phyloP scores from a whole-genome alignment of 176 grass and related monocot species.

The Phragmites australis region DNA sequence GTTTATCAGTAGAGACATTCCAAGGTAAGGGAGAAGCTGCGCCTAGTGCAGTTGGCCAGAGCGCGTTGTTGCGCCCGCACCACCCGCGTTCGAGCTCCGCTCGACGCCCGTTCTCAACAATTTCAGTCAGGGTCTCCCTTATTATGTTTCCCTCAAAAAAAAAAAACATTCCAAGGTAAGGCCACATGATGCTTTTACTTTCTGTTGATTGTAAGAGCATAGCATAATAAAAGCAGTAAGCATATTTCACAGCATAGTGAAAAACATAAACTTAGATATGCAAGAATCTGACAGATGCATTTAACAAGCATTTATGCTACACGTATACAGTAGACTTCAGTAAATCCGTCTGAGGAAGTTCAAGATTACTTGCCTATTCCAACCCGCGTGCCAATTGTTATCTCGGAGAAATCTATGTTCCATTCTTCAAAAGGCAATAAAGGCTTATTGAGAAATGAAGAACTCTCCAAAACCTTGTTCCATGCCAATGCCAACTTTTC shows the following conservation, averaged over 20 bases:
- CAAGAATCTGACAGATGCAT: slow-evolving; percentile 11
- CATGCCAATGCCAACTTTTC: slow-evolving; percentile 73
- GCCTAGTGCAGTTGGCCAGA: too few relatives aligned
- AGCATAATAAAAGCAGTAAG: slow-evolving; percentile 21
- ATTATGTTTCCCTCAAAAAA: too few relatives aligned
- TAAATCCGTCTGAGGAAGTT: slow-evolving; percentile 27
- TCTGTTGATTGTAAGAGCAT: slow-evolving; percentile 2
- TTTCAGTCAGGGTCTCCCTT: too few relatives aligned
- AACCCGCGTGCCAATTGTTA: slow-evolving; percentile 96
- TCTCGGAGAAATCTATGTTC: slow-evolving; percentile 95
- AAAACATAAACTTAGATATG: slow-evolving; percentile 15
- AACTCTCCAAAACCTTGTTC: slow-evolving; percentile 84
- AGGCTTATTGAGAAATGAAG: slow-evolving; percentile 82
- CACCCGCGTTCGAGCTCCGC: too few relatives aligned
- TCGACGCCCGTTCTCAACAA: too few relatives aligned
- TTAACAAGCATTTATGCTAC: slow-evolving; percentile 3
- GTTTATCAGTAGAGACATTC: not conserved
- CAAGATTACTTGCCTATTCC: slow-evolving; percentile 80
- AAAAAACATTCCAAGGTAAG: not conserved
- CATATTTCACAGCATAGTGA: slow-evolving; percentile 7
- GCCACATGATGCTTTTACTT: not conserved
- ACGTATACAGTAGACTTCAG: slow-evolving; percentile 6
- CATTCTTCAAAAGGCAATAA: slow-evolving; percentile 96
- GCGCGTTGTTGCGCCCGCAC: too few relatives aligned
- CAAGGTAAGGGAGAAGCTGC: slow-evolving; percentile 1